Conservation (phyloP, 768 basidiomycete species). For the Amanita rimosa region DNA sequence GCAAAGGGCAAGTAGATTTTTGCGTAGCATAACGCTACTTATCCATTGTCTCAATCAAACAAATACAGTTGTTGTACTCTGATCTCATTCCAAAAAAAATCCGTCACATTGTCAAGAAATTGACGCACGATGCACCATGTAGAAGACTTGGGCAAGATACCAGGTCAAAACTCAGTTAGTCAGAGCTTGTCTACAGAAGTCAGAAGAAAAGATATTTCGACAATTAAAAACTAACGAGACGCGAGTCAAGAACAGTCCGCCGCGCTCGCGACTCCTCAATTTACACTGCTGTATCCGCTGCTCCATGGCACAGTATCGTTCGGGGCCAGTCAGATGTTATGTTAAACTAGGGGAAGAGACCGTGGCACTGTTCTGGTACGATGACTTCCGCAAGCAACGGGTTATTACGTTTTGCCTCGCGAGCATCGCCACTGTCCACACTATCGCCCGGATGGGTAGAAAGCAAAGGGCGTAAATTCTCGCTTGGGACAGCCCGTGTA, state of each 20-base stretch:
- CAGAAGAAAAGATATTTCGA: too few species aligned
- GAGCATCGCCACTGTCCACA: slow-evolving; percentile 16
- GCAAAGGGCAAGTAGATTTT: slow-evolving; percentile 8
- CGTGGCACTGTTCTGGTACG: slow-evolving; percentile 23
- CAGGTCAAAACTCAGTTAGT: too few species aligned
- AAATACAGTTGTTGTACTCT: too few species aligned
- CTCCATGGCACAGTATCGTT: slow-evolving; percentile 39
- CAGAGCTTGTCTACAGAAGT: too few species aligned
- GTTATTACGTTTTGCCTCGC: slow-evolving; percentile 5
- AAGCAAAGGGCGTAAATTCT: slow-evolving; percentile 20
- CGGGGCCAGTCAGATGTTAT: slow-evolving; percentile 32
- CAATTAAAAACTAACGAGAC: too few species aligned
- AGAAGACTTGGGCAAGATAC: too few species aligned
- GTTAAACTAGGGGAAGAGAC: slow-evolving; percentile 38
- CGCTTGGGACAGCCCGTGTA: slow-evolving; percentile 42
- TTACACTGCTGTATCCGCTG: slow-evolving; percentile 33
- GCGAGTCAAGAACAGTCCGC: too few species aligned
- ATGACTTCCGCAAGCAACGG: slow-evolving; percentile 8
- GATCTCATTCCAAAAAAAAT: too few species aligned
- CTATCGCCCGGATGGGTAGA: slow-evolving; percentile 2
- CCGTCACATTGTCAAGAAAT: too few species aligned
- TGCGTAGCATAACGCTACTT: too few species aligned
- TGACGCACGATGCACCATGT: too few species aligned
- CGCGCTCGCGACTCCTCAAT: slow-evolving; percentile 26
- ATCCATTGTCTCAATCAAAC: too few species aligned